Evolutionary conservation across 352 stramenopile genomes (phyloP), one percentile per base, ranked within the genome.

Genomic region (Phytophthora syringae): DNA sequence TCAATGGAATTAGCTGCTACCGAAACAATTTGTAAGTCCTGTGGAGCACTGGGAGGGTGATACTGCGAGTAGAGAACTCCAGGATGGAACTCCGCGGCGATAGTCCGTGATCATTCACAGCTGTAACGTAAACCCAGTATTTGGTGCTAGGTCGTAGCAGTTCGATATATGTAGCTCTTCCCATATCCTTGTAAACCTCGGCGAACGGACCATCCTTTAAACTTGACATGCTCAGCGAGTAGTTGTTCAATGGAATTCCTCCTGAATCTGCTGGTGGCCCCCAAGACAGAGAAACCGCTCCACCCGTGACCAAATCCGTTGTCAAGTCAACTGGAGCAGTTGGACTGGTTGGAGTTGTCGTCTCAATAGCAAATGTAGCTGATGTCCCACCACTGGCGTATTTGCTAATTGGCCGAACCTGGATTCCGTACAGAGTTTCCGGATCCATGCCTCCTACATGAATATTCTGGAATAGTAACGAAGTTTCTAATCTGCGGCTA

Each of bases 371-470:
- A 12, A 77, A 74, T 0, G 28, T 32, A 15, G 42, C 32, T 0
- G 82, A 89, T 1, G 76, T 21, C 5, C 36, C 21, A 3, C 79
- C 70, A 24, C 16, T 62, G 2, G 74, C 65, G 16, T 62, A 67
- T 15, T 36, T 61, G 25, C 75, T 92, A n/a, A 69, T 44, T 6
- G 81, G 64, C 2, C 56, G 57, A 45, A 90, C 65, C 22, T 87
- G 76, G 27, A 92, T 73, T 7, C 63, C 58, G 59, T 92, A 92
- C 16, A 89, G 28, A 2, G 43, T 83, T 20, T 74, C 56, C 2
- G 84, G 75, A 39, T 90, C 80, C 20, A 92, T 69, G 3, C 74
- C 72, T 4, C 64, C 70, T 3, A 90, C 48, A 25, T 77, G 5
- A 27, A 84, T 56, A 12, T 58, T 60, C 30, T 53, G 59, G 25